Evolutionary conservation across 2,329 filamentous ascomycete species (phyloP), one percentile per base, ranked within the genome.

Genomic region (Claviceps pazoutovae): DNA sequence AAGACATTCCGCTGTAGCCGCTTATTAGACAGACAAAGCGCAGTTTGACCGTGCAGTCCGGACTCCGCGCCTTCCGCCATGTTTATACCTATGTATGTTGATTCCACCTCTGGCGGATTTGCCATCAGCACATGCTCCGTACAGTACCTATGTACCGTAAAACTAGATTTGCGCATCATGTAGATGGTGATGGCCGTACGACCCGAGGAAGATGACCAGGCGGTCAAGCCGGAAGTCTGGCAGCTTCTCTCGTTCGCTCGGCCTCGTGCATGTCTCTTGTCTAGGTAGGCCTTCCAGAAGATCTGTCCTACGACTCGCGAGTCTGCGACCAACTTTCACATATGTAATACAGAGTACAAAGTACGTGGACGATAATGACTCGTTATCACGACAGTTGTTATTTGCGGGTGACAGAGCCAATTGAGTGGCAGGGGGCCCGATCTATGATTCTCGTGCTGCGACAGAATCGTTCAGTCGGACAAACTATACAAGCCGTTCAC

Each of bases 1-100:
- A 30, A 4, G 8, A 30, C 26, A 3, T 30, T 30, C 26, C 26
- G 26, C 26, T 30, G 3, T 30, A 7, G 26, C 75, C 74, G 1
- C 73, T 75, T 46, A 73, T 75, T 45, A 73, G 70, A 1, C 60
- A 21, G 58, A 61, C 21, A 55, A 59, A 16, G 56, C 8, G 55
- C 26, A 71, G 65, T 46, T 61, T 60, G 4, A 68, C 65, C 14
- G 55, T 57, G 5, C 54, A 50, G 46, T 57, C 36, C 52, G 54
- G 38, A 56, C 54, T 23, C 60, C 63, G 21, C 56, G 55, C 42
- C 56, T 26, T 56, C 52, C 48, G 57, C 51, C 46, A 48, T 59
- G 42, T 48, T 52, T 26, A 57, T 26, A 21, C 19, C 19, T 23
- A 23, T 23, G 21, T 21, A 21, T 21, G 21, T 21, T 21, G 4